A percentile compares a stretch with the other conserved stretches of the same genome.
Evolutionary conservation across 2,329 filamentous ascomycete species (phyloP).

Genomic region (Aspergillus luchuensis): DNA sequence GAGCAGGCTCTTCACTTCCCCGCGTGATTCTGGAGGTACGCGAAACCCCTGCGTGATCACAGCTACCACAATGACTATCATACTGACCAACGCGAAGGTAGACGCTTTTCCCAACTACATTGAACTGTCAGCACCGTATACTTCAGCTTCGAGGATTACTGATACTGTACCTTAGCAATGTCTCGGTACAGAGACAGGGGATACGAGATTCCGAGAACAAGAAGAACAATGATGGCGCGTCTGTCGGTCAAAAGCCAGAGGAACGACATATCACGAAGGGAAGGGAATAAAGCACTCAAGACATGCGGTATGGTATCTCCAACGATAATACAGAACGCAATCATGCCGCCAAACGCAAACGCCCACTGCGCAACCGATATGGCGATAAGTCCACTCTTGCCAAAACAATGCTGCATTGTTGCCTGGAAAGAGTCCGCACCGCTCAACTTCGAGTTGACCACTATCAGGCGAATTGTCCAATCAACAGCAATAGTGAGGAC

Average conservation of each 20-base stretch:
- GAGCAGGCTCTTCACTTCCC: slow-evolving; percentile 69
- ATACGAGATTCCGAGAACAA: slow-evolving; percentile 82
- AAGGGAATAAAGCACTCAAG: slow-evolving; percentile 77
- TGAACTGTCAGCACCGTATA: slow-evolving; percentile 32
- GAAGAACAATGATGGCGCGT: slow-evolving; percentile 81
- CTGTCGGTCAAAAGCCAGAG: slow-evolving; percentile 81
- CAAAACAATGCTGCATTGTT: slow-evolving; percentile 95
- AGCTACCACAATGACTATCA: slow-evolving; percentile 85
- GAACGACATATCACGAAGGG: slow-evolving; percentile 70
- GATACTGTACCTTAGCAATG: slow-evolving; percentile 77
- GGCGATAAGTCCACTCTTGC: slow-evolving; percentile 80
- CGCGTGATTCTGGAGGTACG: slow-evolving; percentile 70
- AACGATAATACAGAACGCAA: slow-evolving; percentile 96
- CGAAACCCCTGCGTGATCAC: slow-evolving; percentile 81
- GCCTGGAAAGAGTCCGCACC: slow-evolving; percentile 93
- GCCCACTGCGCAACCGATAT: slow-evolving; percentile 94
- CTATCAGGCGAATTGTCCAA: slow-evolving; percentile 97
- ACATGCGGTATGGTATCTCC: slow-evolving; percentile 96
- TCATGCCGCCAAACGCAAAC: slow-evolving; percentile 98
- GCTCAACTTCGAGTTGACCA: slow-evolving; percentile 95
- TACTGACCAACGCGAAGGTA: slow-evolving; percentile 87
- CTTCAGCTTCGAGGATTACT: slow-evolving; percentile 21
- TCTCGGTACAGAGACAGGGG: slow-evolving; percentile 92
- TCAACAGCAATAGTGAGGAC: slow-evolving; percentile 81
- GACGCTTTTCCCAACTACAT: slow-evolving; percentile 88